A percentile compares a stretch with the other conserved stretches of the same genome.
Conservation (phyloP, 805 yeast genomes). For the Brettanomyces anomalus region DNA sequence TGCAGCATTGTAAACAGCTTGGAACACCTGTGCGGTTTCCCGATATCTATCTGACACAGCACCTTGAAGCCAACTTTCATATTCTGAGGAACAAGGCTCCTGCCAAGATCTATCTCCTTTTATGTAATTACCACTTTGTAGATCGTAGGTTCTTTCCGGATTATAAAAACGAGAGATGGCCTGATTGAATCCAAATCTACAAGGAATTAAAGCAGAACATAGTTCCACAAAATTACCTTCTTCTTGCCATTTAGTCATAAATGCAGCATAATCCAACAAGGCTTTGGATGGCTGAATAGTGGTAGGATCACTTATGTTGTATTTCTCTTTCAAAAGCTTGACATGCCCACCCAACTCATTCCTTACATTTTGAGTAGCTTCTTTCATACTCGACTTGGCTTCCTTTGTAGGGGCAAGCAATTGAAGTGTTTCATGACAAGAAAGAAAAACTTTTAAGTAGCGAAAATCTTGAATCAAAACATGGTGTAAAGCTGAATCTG, state of each 20-base stretch:
- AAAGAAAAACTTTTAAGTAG: slow-evolving; percentile 57
- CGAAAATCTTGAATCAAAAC: slow-evolving; percentile 55
- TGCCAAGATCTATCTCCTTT: background rate
- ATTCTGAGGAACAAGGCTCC: background rate
- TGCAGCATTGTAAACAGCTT: background rate
- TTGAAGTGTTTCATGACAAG: slow-evolving; percentile 56
- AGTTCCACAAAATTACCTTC: slow-evolving; percentile 38
- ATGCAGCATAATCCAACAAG: slow-evolving; percentile 32
- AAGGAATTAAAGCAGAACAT: slow-evolving; percentile 64
- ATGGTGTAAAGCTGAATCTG: slow-evolving; percentile 22
- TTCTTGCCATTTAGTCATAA: slow-evolving; percentile 38
- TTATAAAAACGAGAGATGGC: slow-evolving; percentile 34
- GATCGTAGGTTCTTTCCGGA: background rate
- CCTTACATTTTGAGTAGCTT: background rate
- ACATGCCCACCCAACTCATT: background rate
- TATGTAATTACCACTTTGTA: background rate
- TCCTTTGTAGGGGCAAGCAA: slow-evolving; percentile 50
- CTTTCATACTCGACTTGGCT: slow-evolving; percentile 29
- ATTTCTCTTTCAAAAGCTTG: background rate
- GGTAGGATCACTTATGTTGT: background rate
- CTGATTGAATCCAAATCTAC: slow-evolving; percentile 61
- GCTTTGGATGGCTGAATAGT: background rate
- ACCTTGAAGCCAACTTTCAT: slow-evolving; percentile 1
- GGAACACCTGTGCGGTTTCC: background rate
- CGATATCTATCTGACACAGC: background rate